Evolutionary conservation across 768 basidiomycete species (phyloP).

Genomic region (Kwoniella sp.): DNA sequence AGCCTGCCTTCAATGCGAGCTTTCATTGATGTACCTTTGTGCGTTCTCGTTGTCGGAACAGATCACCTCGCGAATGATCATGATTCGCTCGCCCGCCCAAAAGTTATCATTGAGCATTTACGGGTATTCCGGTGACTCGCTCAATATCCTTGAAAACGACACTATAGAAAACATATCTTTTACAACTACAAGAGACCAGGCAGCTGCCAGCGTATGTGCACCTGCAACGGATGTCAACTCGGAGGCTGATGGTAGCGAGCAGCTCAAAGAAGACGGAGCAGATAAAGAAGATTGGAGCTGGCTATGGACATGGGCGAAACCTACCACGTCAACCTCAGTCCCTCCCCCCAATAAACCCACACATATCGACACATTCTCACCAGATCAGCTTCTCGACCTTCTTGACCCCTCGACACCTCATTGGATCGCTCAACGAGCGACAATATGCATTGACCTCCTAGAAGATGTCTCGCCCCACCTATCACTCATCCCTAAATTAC

Average conservation of each 20-base stretch:
- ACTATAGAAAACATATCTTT: too few species aligned
- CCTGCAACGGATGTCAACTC: too few species aligned
- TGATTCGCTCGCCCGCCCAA: conserved; percentile 31
- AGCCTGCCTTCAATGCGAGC: too few species aligned
- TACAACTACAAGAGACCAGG: too few species aligned
- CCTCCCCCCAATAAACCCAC: neutral
- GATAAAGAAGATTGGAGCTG: conserved; percentile 28
- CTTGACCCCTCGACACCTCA: conserved; percentile 6
- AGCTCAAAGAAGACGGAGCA: neutral
- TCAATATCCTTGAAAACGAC: conserved; percentile 3
- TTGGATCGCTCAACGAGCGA: conserved; percentile 11
- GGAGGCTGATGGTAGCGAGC: too few species aligned
- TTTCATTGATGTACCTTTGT: too few species aligned
- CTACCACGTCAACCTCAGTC: neutral
- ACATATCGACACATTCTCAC: neutral
- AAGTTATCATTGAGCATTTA: conserved; percentile 38
- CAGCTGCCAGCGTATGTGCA: too few species aligned
- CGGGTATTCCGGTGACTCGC: conserved; percentile 20
- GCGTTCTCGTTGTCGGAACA: too few species aligned
- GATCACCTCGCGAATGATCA: conserved; percentile 41
- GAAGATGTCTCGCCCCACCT: conserved; percentile 2
- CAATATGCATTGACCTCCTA: conserved; percentile 29
- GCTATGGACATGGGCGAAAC: conserved; percentile 31
- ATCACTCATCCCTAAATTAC: neutral
- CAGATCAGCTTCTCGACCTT: conserved; percentile 13